Conservation (phyloP, 139 green algal genomes). For the Chlorella sp. region DNA sequence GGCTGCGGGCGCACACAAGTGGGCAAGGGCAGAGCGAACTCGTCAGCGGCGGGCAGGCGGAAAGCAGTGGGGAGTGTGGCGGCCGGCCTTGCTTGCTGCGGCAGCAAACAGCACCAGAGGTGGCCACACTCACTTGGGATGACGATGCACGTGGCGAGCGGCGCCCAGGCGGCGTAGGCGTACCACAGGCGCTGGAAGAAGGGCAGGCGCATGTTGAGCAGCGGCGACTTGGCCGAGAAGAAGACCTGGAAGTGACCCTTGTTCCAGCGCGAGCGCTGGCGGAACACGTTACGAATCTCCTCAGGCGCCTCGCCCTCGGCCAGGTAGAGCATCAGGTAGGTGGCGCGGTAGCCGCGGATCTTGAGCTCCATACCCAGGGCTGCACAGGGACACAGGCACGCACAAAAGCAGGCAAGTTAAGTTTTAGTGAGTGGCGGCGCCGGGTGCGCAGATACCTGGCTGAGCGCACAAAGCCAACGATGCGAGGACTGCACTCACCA, state of each 20-base stretch:
- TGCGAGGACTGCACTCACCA: too few species aligned
- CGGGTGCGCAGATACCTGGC: too few species aligned
- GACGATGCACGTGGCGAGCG: conserved; percentile 19
- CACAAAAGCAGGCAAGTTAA: too few species aligned
- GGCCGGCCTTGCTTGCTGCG: too few species aligned
- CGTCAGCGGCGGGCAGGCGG: too few species aligned
- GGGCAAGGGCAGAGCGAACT: neutral
- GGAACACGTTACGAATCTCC: conserved; percentile 76
- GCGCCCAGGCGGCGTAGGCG: conserved; percentile 32
- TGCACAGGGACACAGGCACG: too few species aligned
- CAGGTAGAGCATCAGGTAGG: conserved; percentile 22
- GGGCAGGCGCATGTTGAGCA: conserved; percentile 34
- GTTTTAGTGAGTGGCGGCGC: too few species aligned
- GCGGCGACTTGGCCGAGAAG: conserved; percentile 27
- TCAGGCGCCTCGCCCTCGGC: conserved; percentile 49
- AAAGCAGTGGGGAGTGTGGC: too few species aligned
- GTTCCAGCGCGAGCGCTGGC: conserved; percentile 75
- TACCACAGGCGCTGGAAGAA: conserved; percentile 42
- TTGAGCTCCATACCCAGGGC: conserved; percentile 43
- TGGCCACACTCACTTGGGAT: neutral
- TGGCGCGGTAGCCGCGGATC: conserved; percentile 5
- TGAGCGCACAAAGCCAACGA: too few species aligned
- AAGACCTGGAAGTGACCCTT: conserved; percentile 67
- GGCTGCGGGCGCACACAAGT: neutral
- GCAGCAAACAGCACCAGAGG: too few species aligned